Conservation (phyloP, 768 basidiomycete genomes). For the Plicaturopsis crispa region DNA sequence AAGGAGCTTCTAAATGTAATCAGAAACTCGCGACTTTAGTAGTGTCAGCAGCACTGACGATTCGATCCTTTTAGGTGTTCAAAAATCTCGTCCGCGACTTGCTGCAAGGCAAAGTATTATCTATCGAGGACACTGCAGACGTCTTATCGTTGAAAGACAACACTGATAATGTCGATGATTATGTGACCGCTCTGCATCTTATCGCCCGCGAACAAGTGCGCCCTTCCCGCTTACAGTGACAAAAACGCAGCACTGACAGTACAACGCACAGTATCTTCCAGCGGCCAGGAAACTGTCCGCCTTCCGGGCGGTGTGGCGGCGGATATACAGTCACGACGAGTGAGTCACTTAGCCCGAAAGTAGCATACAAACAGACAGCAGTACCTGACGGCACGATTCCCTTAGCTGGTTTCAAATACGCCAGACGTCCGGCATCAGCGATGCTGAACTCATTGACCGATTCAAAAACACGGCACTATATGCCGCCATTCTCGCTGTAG, state of each 20-base stretch:
- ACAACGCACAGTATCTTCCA: slow-evolving; percentile 48
- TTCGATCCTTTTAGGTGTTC: slow-evolving; percentile 56
- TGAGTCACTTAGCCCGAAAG: slow-evolving; percentile 28
- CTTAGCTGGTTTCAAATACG: slow-evolving; percentile 72
- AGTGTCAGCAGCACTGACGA: too few relatives aligned
- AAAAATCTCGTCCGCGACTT: slow-evolving; percentile 60
- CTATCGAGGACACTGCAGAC: slow-evolving; percentile 77
- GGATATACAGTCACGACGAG: slow-evolving; percentile 88
- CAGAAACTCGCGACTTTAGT: too few relatives aligned
- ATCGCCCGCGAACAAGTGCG: slow-evolving; percentile 48
- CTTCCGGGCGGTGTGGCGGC: slow-evolving; percentile 75
- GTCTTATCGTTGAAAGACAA: slow-evolving; percentile 85
- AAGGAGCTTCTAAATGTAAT: too few relatives aligned
- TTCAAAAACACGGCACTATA: slow-evolving; percentile 72
- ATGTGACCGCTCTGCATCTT: slow-evolving; percentile 60
- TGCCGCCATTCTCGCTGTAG: slow-evolving; percentile 45
- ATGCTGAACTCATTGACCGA: slow-evolving; percentile 67
- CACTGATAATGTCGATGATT: slow-evolving; percentile 47
- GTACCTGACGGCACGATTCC: slow-evolving; percentile 3
- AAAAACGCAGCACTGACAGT: too few relatives aligned
- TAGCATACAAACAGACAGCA: background rate
- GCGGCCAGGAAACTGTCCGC: slow-evolving; percentile 62
- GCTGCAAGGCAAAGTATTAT: slow-evolving; percentile 66
- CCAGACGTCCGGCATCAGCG: slow-evolving; percentile 67
- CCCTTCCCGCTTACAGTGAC: too few relatives aligned